A percentile compares a stretch with the other conserved stretches of the same genome.
These are phyloP conservation scores for Heliosperma pusillum DNA, from an alignment of 148 eudicot genomes.

Conservation along the genomic window DNA sequence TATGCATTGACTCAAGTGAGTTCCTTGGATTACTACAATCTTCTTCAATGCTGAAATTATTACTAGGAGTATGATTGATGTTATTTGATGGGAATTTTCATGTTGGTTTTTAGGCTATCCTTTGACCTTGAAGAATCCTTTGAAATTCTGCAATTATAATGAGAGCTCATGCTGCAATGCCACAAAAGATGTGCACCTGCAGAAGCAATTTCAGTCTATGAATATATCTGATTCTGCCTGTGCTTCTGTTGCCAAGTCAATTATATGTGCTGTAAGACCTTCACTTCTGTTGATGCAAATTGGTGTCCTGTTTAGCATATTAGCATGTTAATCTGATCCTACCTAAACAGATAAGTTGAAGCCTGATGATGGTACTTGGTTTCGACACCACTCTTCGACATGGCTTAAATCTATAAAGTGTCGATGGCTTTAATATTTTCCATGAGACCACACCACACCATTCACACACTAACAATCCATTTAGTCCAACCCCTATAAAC, in stretches of 20 bases:
- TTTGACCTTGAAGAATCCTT: constrained; percentile 14
- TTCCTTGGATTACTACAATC: constrained; percentile 8
- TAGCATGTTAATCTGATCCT: too few relatives aligned
- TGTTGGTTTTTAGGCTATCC: constrained; percentile 8
- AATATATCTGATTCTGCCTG: constrained; percentile 64
- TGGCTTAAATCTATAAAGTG: too few relatives aligned
- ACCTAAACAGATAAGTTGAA: too few relatives aligned
- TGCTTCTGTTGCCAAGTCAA: constrained; percentile 61
- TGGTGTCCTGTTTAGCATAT: background rate
- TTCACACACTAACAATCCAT: too few relatives aligned
- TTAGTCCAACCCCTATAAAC: too few relatives aligned
- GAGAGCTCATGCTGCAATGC: constrained; percentile 68
- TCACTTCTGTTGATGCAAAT: background rate
- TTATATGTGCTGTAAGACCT: constrained; percentile 68
- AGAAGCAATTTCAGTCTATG: constrained; percentile 61
- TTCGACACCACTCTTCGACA: too few relatives aligned
- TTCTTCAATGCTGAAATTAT: background rate
- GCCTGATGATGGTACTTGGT: too few relatives aligned
- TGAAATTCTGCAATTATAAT: constrained; percentile 59
- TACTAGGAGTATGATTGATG: background rate
- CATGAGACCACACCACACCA: too few relatives aligned
- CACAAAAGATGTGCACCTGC: constrained; percentile 51
- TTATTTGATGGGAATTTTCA: background rate
- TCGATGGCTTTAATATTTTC: too few relatives aligned
- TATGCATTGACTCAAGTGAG: constrained; percentile 34